Evolutionary conservation across 2,329 filamentous ascomycete species (phyloP).

Genomic region (Ramularia endophylla): DNA sequence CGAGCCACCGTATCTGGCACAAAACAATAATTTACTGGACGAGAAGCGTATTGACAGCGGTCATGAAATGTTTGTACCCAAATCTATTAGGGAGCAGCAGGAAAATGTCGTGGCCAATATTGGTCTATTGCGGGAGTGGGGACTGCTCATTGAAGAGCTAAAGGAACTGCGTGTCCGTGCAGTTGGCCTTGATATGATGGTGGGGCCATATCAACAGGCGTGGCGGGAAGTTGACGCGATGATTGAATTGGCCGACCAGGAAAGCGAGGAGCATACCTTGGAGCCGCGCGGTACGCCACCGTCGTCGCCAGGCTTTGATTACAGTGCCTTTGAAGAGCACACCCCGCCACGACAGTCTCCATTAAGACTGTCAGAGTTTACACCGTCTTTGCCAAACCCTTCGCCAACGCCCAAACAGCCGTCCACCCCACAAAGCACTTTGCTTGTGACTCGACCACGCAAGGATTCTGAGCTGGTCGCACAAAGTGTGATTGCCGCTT

Average conservation of each 20-base stretch:
- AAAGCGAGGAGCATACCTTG: constrained; percentile 51
- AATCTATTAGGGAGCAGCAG: constrained; percentile 74
- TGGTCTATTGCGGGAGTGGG: constrained; percentile 75
- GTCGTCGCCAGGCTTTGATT: constrained; percentile 53
- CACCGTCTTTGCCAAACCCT: background rate
- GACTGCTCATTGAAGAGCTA: constrained; percentile 73
- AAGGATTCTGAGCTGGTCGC: constrained; percentile 55
- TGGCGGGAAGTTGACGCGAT: constrained; percentile 84
- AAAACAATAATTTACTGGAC: constrained; percentile 29
- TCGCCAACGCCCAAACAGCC: constrained; percentile 19
- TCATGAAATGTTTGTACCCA: constrained; percentile 63
- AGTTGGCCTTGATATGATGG: constrained; percentile 58
- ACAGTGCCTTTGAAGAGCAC: constrained; percentile 51
- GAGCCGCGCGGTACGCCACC: constrained; percentile 48
- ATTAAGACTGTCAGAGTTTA: background rate
- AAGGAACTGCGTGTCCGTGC: constrained; percentile 70
- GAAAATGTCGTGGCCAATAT: constrained; percentile 78
- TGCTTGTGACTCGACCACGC: constrained; percentile 40
- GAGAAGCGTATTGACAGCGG: constrained; percentile 41
- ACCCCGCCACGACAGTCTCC: constrained; percentile 7
- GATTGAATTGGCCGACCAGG: constrained; percentile 71
- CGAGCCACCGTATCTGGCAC: constrained; percentile 36
- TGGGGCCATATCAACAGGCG: constrained; percentile 53
- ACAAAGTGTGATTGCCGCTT: constrained; percentile 56
- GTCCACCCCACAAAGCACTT: constrained; percentile 12